phyloP scores from a whole-genome alignment of 192 early-diverging fungal genomes.

The Backusella macrospora region DNA sequence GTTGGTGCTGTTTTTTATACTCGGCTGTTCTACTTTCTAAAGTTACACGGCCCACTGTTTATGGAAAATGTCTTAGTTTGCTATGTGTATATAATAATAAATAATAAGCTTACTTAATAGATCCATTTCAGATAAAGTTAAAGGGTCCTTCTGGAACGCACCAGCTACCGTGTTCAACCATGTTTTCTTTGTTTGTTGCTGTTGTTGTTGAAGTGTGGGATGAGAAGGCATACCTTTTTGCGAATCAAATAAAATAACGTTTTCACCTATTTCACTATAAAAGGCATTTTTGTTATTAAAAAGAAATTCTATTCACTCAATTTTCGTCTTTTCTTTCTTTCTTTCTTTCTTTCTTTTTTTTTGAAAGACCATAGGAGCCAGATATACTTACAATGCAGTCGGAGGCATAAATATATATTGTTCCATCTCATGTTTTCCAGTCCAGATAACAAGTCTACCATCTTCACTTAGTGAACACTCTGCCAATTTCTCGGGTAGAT shows the following conservation, averaged over 20 bases:
- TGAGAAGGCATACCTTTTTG: constrained; percentile 20
- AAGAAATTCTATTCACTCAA: background rate
- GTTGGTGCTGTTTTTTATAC: constrained; percentile 7
- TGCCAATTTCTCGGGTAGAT: constrained; percentile 3
- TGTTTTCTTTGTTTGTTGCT: constrained; percentile 28
- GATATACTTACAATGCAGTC: constrained; percentile 27
- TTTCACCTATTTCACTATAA: constrained; percentile 32
- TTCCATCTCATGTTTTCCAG: constrained; percentile 30
- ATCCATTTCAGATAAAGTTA: constrained; percentile 38
- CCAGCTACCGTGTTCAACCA: constrained; percentile 40
- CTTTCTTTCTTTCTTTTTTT: background rate
- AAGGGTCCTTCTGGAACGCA: constrained; percentile 31
- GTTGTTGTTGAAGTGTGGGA: constrained; percentile 16
- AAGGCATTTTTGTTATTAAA: background rate
- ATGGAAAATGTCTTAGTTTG: background rate
- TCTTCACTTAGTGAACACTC: constrained; percentile 31
- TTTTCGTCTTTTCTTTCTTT: background rate
- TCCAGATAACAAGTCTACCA: constrained; percentile 38
- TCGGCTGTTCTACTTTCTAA: constrained; percentile 27
- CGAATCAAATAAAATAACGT: constrained; percentile 35
- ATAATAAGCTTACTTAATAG: constrained; percentile 23
- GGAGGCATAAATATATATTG: constrained; percentile 29
- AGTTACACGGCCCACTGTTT: constrained; percentile 18
- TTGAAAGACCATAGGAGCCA: background rate
- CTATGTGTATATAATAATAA: constrained; percentile 1